A percentile compares a stretch with the other conserved stretches of the same genome.
phyloP scores from a whole-genome alignment of 495 filamentous ascomycete genomes.

The Parathielavia appendiculata region DNA sequence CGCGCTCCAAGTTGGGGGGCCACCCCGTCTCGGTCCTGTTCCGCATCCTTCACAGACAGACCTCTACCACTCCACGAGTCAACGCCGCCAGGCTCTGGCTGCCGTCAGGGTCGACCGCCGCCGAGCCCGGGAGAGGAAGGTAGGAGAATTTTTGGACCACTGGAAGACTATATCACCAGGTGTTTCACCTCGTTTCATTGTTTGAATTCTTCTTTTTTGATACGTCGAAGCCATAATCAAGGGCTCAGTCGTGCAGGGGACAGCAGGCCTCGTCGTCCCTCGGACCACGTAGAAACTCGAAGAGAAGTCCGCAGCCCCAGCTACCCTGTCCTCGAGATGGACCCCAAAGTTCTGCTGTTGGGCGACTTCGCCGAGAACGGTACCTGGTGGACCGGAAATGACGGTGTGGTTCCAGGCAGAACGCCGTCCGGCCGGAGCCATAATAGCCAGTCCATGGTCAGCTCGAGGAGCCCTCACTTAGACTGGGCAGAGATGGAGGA shows the following conservation, averaged over 20 bases:
- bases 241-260: constrained; percentile 11
- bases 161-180: constrained; percentile 70
- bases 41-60: constrained; percentile 38
- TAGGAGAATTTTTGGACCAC: constrained; percentile 55
- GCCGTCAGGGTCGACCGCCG: constrained; percentile 18
- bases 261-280: constrained; percentile 17
- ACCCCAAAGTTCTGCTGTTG: constrained; percentile 73
- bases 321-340: constrained; percentile 46
- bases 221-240: constrained; percentile 29
- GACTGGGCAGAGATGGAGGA: constrained; percentile 67
- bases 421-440: constrained; percentile 34
- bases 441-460: constrained; percentile 43
- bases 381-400: constrained; percentile 70
- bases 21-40: constrained; percentile 32
- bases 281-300: constrained; percentile 19
- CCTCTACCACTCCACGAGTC: constrained; percentile 20
- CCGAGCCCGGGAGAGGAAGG: constrained; percentile 27
- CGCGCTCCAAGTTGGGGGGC: constrained; percentile 28
- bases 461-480: constrained; percentile 60
- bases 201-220: constrained; percentile 67
- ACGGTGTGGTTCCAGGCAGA: constrained; percentile 35
- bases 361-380: constrained; percentile 81
- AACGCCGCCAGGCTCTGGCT: constrained; percentile 3
- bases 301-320: constrained; percentile 30
- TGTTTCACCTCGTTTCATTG: constrained; percentile 65